Conservation (phyloP, 1,284 basidiomycete species). For the Hemileia vastatrix region DNA sequence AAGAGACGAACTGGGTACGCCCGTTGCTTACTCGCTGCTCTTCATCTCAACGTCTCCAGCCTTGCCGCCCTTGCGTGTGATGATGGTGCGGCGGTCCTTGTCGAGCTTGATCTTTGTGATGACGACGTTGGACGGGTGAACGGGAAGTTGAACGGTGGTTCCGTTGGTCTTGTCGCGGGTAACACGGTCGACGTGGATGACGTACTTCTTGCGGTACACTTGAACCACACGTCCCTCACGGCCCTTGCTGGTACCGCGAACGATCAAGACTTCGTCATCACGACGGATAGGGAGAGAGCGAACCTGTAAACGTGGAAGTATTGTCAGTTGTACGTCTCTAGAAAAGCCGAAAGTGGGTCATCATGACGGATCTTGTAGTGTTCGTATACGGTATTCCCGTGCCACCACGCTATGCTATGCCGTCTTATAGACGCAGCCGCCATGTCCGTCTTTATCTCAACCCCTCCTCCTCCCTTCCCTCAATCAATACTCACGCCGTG, state of each 20-base stretch:
- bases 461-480: neutral
- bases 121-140: slow-evolving; percentile 95
- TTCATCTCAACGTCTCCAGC: slow-evolving; percentile 37
- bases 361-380: too few species aligned
- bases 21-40: too few species aligned
- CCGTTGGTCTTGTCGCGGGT: slow-evolving; percentile 97
- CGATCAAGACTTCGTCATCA: slow-evolving; percentile 95
- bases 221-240: slow-evolving; percentile 63
- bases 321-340: neutral
- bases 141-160: slow-evolving; percentile 80
- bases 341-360: neutral
- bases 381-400: too few species aligned
- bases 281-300: slow-evolving; percentile 93
- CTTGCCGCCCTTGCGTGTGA: slow-evolving; percentile 48
- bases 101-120: slow-evolving; percentile 84
- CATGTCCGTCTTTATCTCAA: neutral
- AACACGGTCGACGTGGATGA: slow-evolving; percentile 96
- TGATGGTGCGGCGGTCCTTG: slow-evolving; percentile 48
- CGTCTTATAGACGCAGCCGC: neutral
- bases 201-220: slow-evolving; percentile 99
- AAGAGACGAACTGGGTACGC: too few species aligned
- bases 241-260: slow-evolving; percentile 66
- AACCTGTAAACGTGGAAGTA: slow-evolving; percentile 49
- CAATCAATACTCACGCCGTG: slow-evolving; percentile 62
- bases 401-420: neutral